phyloP scores from a whole-genome alignment of 805 yeast species.

The Isabelozyma gotoi region DNA sequence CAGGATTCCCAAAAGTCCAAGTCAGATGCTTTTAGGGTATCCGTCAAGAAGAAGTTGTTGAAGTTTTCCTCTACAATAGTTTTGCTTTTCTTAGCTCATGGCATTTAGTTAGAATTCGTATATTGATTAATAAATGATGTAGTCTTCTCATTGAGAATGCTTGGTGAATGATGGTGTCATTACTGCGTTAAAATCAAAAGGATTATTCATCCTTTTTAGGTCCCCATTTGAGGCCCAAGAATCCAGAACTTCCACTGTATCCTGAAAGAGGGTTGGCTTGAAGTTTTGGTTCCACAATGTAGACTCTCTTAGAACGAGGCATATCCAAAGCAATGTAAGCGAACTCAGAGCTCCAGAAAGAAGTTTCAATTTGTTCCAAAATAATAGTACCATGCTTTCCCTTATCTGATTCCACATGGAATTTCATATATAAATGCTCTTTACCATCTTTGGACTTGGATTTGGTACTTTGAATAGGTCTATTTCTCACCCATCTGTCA shows the following conservation, averaged over 20 bases:
- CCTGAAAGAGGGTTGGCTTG: constrained; percentile 44
- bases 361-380: constrained; percentile 75
- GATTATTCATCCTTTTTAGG: constrained; percentile 52
- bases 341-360: constrained; percentile 65
- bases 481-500: constrained; percentile 83
- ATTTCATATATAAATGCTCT: constrained; percentile 80
- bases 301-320: constrained; percentile 66
- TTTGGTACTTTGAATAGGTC: constrained; percentile 74
- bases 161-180: too few relatives aligned
- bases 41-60: too few relatives aligned
- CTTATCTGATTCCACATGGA: constrained; percentile 74
- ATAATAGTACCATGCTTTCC: constrained; percentile 68
- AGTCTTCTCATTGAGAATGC: too few relatives aligned
- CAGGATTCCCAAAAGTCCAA: neutral
- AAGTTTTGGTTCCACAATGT: constrained; percentile 62
- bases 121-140: neutral
- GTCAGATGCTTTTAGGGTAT: neutral
- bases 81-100: neutral
- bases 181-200: neutral
- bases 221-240: constrained; percentile 86
- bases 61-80: neutral
- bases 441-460: constrained; percentile 72
- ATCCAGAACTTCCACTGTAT: constrained; percentile 49
- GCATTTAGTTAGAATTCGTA: neutral
- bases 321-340: constrained; percentile 74